phyloP scores from a whole-genome alignment of 257 asterid species.

The Pogostemon cablin region DNA sequence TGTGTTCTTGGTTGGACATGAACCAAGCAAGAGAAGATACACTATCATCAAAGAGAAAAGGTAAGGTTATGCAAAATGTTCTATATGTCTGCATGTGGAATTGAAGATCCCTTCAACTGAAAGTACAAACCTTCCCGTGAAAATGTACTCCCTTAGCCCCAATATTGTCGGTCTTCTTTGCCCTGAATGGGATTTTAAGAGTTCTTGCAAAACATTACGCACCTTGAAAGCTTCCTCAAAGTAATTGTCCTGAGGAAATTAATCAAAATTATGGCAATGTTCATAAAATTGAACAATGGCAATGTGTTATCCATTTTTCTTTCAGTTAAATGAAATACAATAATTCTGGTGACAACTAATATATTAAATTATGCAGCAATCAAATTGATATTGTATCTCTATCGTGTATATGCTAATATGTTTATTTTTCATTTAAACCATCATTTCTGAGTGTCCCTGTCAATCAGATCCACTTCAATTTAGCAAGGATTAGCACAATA shows the following conservation, averaged over 20 bases:
- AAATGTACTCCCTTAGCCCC: conserved; percentile 97
- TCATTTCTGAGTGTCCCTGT: too few relatives aligned
- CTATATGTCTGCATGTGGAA: background rate
- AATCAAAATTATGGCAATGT: conserved; percentile 18
- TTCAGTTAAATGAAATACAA: background rate
- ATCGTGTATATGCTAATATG: too few relatives aligned
- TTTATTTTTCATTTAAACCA: too few relatives aligned
- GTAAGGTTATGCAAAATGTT: conserved; percentile 33
- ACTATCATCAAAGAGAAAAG: conserved; percentile 50
- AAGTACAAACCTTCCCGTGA: conserved; percentile 89
- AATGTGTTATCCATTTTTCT: conserved; percentile 1
- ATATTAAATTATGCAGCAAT: too few relatives aligned
- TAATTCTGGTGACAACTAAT: too few relatives aligned
- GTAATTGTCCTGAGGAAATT: conserved; percentile 74
- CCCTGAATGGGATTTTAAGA: conserved; percentile 66
- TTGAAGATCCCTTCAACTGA: conserved; percentile 25
- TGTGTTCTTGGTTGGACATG: conserved; percentile 99
- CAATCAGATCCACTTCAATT: too few relatives aligned
- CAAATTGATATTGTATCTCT: too few relatives aligned
- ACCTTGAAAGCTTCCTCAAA: conserved; percentile 99
- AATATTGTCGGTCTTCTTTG: conserved; percentile 84
- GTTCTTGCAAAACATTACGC: conserved; percentile 93
- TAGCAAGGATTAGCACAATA: too few relatives aligned
- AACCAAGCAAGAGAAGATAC: conserved; percentile 99
- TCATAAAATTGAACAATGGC: background rate